Evolutionary conservation across 495 filamentous ascomycete species (phyloP), one percentile per base, ranked within the genome.

Genomic region (Staphylotrichum tortipilum): DNA sequence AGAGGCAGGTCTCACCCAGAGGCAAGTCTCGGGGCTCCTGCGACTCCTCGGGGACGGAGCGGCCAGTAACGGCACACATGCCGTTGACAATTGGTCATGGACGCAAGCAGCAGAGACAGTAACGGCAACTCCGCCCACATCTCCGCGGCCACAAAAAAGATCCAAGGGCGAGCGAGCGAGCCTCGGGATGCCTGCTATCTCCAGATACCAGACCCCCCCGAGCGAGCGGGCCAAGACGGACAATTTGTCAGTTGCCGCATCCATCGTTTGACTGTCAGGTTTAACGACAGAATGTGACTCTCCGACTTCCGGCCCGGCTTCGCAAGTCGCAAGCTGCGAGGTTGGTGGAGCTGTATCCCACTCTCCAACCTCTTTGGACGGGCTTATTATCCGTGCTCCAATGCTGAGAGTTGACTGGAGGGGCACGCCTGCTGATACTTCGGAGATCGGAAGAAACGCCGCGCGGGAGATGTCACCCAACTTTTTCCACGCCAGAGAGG

Each of bases 291-390:
- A 15, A 22, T 15, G 28, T n/a, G 41, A 31, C 28, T 52, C 52
- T 54, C 54, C 54, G 54, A 56, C 38, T 28, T 56, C 54, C 54
- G 54, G 54, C 3, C 49, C 54, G 54, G 54, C 54, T 56, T 56
- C 54, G 54, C 54, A 55, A 29, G 43, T 38, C 43, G 26, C 24
- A 12, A 21, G 21, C 5, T 22, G 44, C n/a, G n/a, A n/a, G n/a
- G n/a, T n/a, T n/a, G n/a, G n/a, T 46, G 45, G 31, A 47, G 45
- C 21, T 19, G 21, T 7, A 24, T 1, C 17, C n/a, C 28, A 39
- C 40, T 37, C 44, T 29, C 19, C 15, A 33, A 19, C 30, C 4
- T 50, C 44, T 37, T 18, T 47, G 37, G 12, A 55, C 24, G 43
- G 18, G 19, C 35, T 33, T 18, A 40, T 56, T 52, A 49, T 34